phyloP scores from a whole-genome alignment of 306 rosid genomes.

The Quercus variabilis region DNA sequence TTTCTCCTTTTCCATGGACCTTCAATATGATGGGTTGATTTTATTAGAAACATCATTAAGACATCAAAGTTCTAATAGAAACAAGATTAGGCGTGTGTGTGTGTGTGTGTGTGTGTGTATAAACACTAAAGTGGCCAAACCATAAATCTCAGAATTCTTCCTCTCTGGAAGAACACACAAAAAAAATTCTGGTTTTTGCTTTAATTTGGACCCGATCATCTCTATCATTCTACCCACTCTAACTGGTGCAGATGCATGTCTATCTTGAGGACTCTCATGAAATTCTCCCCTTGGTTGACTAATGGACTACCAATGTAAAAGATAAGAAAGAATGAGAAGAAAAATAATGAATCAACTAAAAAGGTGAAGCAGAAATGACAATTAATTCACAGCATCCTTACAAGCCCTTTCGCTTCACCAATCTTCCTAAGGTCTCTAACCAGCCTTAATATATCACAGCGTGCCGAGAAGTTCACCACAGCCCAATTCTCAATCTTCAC shows the following conservation, averaged over 20 bases:
- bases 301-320: slow-evolving; percentile 12
- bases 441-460: not conserved
- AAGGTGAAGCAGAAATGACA: not conserved
- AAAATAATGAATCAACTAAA: not conserved
- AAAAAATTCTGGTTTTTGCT: slow-evolving; percentile 13
- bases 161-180: slow-evolving; percentile 49
- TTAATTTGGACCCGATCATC: not conserved
- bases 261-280: slow-evolving; percentile 14
- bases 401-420: slow-evolving; percentile 35
- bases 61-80: not conserved
- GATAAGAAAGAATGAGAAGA: not conserved
- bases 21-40: not conserved
- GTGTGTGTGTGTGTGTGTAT: no score
- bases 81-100: not conserved
- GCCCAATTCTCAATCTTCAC: slow-evolving; percentile 34
- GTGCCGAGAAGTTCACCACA: slow-evolving; percentile 43
- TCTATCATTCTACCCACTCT: slow-evolving; percentile 32
- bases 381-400: slow-evolving; percentile 1
- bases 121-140: slow-evolving; percentile 4
- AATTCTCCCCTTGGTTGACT: not conserved
- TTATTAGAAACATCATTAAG: not conserved
- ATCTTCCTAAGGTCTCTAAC: not conserved
- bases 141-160: slow-evolving; percentile 46
- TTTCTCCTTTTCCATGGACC: slow-evolving; percentile 51
- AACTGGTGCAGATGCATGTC: slow-evolving; percentile 8